Evolutionary conservation across 805 yeast genomes (phyloP), one percentile per base, ranked within the genome.

Genomic region (Schwanniomyces polymorphus): DNA sequence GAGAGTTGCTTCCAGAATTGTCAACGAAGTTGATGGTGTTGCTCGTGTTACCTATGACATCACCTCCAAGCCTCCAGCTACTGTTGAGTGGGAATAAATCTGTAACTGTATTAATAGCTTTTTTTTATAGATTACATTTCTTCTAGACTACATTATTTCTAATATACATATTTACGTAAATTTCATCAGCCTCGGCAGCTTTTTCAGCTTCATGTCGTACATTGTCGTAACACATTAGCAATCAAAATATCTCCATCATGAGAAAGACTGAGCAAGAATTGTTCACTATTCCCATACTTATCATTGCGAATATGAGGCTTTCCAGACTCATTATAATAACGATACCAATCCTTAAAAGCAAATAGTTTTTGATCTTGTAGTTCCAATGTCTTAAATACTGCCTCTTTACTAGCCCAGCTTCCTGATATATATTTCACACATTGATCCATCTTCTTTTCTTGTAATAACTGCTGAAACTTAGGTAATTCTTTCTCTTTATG

Each of bases 21-120:
- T 94, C 60, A 94, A 94, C 72, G 99, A 94, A 78, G 99, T 94
- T 52, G 89, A 87, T 58, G 99, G 99, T 67, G 99, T 94, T 63
- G 97, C 99, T 47, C 87, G 99, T 75, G 99, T 94, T 53, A 94
- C 97, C 46, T 94, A 94, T 72, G 99, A 94, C 71, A 91, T 94
- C 69, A 94, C 99, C 51, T 91, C 97, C 51, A 94, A 94, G 77
- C 99, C 99, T 48, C 99, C 99, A 52, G 99, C 99, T 51, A 94
- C 99, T 51, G 99, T 94, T 58, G 99, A 94, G 72, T 94, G 98
- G 99, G 99, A 94, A 76, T 92, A 85, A 62, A 48, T 47, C 6
- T 10, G 16, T 27, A 35, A 23, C 43, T 39, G 31, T 21, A 26
- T 39, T 27, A 31, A 31, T 31, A 31, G 34, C 34, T 31, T 31